Evolutionary conservation across 345 rosid genomes (phyloP).

Genomic region (Salix udensis): DNA sequence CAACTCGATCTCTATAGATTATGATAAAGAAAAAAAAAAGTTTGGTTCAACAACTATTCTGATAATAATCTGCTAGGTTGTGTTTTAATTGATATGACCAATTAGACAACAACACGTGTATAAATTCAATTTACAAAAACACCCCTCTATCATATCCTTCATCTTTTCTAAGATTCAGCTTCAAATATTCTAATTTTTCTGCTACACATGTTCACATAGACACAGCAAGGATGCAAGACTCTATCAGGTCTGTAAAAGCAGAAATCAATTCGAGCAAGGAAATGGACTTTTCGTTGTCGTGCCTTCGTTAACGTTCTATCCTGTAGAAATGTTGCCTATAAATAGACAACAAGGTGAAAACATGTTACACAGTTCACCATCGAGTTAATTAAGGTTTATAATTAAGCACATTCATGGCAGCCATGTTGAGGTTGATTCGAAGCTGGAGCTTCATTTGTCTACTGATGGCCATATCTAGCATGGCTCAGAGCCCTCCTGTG

Average conservation of each 20-base stretch:
- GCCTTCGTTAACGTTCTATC: background rate
- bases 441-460: background rate
- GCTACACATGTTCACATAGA: background rate
- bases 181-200: background rate
- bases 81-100: too few relatives aligned
- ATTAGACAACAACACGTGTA: too few relatives aligned
- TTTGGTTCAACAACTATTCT: too few relatives aligned
- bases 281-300: background rate
- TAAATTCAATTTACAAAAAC: too few relatives aligned
- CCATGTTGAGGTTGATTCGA: background rate
- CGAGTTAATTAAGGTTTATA: background rate
- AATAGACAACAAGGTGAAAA: background rate
- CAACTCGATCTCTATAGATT: too few relatives aligned
- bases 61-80: too few relatives aligned
- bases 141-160: background rate
- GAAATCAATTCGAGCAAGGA: too few relatives aligned
- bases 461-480: background rate
- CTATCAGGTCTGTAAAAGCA: too few relatives aligned
- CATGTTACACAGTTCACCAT: background rate
- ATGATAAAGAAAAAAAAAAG: too few relatives aligned
- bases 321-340: background rate
- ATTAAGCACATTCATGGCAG: background rate
- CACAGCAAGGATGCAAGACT: background rate
- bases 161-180: background rate
- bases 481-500: background rate